Evolutionary conservation across 1,284 basidiomycete genomes (phyloP).

Genomic region (Irpex sp.): DNA sequence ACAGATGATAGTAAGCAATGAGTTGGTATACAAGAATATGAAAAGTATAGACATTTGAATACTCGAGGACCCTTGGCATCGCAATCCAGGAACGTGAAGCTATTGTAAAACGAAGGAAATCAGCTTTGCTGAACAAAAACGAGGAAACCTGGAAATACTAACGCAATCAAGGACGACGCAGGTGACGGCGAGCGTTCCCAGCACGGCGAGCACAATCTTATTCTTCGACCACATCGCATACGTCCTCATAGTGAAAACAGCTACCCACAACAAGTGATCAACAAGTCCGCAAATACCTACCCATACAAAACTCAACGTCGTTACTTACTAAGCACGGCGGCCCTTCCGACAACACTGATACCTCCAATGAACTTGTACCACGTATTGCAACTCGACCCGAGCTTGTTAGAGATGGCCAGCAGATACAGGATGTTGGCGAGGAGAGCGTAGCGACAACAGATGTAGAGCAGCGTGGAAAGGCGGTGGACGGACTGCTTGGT

Average conservation of each 20-base stretch:
- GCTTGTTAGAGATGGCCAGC: slow-evolving; percentile 24
- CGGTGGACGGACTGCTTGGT: slow-evolving; percentile 18
- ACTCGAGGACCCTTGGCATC: slow-evolving; percentile 17
- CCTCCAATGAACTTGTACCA: slow-evolving; percentile 29
- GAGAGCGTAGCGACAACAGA: slow-evolving; percentile 33
- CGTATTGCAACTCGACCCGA: slow-evolving; percentile 26
- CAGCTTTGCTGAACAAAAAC: background rate
- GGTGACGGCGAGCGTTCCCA: background rate
- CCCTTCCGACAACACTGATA: slow-evolving; percentile 30
- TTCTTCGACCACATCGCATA: background rate
- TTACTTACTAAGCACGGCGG: slow-evolving; percentile 28
- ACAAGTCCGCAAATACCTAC: too few species aligned
- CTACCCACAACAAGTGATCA: background rate
- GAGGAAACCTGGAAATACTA: background rate
- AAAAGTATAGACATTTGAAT: slow-evolving; percentile 12
- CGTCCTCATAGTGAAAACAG: background rate
- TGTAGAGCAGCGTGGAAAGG: slow-evolving; percentile 31
- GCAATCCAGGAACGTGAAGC: slow-evolving; percentile 20
- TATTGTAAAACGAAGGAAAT: slow-evolving; percentile 14
- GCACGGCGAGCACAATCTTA: background rate
- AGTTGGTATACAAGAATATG: background rate
- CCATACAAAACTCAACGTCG: too few species aligned
- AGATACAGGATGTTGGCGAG: slow-evolving; percentile 31
- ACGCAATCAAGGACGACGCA: background rate
- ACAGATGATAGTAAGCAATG: background rate